A percentile compares a stretch with the other conserved stretches of the same genome.
These are phyloP conservation scores for Naganishia onofrii DNA, from an alignment of 768 basidiomycete species.

Conservation along the genomic window DNA sequence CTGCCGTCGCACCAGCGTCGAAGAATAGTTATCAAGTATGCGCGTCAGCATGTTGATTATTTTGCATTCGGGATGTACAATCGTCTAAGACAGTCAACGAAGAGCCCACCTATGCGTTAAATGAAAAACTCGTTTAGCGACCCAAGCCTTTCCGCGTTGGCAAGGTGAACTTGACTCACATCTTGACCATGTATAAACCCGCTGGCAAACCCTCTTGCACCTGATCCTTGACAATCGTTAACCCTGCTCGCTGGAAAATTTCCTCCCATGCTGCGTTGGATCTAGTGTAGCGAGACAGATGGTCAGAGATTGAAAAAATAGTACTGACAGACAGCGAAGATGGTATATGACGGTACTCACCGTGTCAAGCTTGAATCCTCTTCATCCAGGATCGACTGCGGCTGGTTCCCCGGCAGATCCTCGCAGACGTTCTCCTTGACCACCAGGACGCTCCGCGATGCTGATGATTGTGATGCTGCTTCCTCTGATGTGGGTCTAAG, in stretches of 20 bases:
- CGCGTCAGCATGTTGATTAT: too few species aligned
- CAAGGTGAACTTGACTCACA: constrained; percentile 56
- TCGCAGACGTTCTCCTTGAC: constrained; percentile 88
- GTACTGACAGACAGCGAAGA: neutral
- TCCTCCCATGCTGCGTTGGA: constrained; percentile 79
- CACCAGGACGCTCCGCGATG: constrained; percentile 59
- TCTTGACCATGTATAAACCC: constrained; percentile 80
- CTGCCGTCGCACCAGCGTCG: too few species aligned
- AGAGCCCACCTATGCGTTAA: constrained; percentile 11
- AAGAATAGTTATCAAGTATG: too few species aligned
- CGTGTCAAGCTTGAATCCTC: constrained; percentile 87
- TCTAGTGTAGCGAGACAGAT: constrained; percentile 54
- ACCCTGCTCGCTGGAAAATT: constrained; percentile 69
- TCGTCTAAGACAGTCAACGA: neutral
- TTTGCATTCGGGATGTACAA: neutral
- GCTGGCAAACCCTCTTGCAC: constrained; percentile 78
- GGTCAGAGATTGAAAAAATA: constrained; percentile 24
- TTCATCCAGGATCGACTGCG: constrained; percentile 65
- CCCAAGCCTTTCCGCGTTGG: too few species aligned
- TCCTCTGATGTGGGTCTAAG: constrained; percentile 54
- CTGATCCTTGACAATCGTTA: constrained; percentile 69
- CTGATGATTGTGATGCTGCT: constrained; percentile 22
- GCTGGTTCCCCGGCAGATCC: constrained; percentile 58
- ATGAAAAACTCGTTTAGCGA: neutral
- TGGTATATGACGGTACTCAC: constrained; percentile 53